Base-by-base conservation (phyloP, 345 rosid genomes). In the Draba incana region DNA sequence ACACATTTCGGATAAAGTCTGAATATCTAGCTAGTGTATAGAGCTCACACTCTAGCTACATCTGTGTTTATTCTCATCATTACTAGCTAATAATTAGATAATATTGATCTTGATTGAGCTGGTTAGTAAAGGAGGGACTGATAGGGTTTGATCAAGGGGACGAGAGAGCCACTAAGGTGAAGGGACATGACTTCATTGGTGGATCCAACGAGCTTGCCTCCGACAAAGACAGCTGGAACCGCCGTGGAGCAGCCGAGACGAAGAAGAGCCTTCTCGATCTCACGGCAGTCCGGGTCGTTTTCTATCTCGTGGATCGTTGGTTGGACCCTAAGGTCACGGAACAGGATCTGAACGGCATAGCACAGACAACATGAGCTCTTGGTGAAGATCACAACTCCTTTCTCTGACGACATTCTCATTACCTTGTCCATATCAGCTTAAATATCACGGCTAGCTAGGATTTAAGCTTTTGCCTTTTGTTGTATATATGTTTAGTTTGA, bases 161-260 rank as follows among this genome's bases (percentile, higher is more conserved):
- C 69, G 28, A 89, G 86, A 16, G 72, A 63, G 66, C 93, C 96
- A 64, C 89, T 80, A 23, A 89, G 85, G 66, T 89, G 96, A 60
- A 81, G 89, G 47, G 96, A 87, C 96, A 87, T 89, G 80, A 89
- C 88, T 75, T 85, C 92, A 58, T 89, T 87, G 65, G 92, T 89
- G 47, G 96, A 84, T 4, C 96, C 96, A 16, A 87, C 71, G 5
- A 85, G 82, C 75, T 84, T 78, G 44, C 96, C 96, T 5, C 83
- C 88, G 0, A 89, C 84, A 76, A 89, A 89, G 63, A 89, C 86
- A 4, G 91, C 86, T 6, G 96, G 96, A 16, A 87, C 81, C 4
- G 91, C 84, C 3, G 84, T 79, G 64, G 69, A 73, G 54, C 89
- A 84, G 6, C 96, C 96, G 9, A 87, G 37, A 75, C 89, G 87